phyloP scores from a whole-genome alignment of 495 filamentous ascomycete genomes.

The Neurospora sublineolata region DNA sequence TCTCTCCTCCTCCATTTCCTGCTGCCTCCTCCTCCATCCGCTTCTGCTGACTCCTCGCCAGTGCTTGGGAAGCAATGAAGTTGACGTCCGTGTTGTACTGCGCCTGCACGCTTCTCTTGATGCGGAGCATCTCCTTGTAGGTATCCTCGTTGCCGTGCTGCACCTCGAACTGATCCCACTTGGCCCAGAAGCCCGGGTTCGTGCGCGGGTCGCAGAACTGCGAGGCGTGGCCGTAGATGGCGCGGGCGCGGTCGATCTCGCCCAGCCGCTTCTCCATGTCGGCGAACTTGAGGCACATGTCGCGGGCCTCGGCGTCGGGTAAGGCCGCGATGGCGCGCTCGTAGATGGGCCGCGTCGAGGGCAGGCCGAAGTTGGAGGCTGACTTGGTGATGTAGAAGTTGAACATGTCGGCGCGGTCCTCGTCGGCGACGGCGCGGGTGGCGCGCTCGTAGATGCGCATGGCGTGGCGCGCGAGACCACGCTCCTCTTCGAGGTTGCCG shows the following conservation, averaged over 20 bases:
- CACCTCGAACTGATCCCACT: conserved; percentile 96
- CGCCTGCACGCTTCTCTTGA: conserved; percentile 94
- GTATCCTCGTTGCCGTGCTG: conserved; percentile 98
- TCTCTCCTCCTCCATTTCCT: conserved; percentile 17
- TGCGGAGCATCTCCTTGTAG: conserved; percentile 96
- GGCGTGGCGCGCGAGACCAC: conserved; percentile 88
- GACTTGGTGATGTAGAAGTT: conserved; percentile 99
- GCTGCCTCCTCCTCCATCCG: conserved; percentile 29
- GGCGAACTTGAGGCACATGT: conserved; percentile 98
- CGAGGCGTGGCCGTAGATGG: conserved; percentile 90
- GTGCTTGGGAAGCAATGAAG: conserved; percentile 92
- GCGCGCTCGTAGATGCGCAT: conserved; percentile 99
- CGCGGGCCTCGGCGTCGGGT: conserved; percentile 85
- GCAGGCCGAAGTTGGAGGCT: conserved; percentile 92
- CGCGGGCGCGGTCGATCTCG: conserved; percentile 90
- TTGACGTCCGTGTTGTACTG: conserved; percentile 98
- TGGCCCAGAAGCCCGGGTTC: conserved; percentile 80
- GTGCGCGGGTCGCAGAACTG: conserved; percentile 96
- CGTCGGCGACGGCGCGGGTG: conserved; percentile 89
- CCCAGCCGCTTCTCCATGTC: conserved; percentile 96
- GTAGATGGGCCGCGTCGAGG: conserved; percentile 94
- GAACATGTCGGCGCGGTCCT: conserved; percentile 94
- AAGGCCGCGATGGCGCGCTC: conserved; percentile 86
- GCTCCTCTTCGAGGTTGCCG: conserved; percentile 91
- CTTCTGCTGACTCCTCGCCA: conserved; percentile 63